A percentile compares a stretch with the other conserved stretches of the same genome.
phyloP scores from a whole-genome alignment of 1,284 basidiomycete species.

The Leccinum fallax region DNA sequence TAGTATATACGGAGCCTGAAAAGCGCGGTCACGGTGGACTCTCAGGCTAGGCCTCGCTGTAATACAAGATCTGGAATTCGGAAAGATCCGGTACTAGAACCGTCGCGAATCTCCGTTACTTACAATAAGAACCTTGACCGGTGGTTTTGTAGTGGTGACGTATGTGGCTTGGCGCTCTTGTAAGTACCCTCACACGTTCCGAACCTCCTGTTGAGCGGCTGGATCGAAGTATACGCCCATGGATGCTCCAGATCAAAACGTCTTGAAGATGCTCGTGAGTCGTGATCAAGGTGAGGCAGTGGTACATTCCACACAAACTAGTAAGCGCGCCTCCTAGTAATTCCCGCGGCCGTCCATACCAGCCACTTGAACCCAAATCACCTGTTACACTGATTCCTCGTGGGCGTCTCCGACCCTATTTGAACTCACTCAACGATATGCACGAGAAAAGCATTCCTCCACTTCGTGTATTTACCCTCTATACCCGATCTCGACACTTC shows the following conservation, averaged over 20 bases:
- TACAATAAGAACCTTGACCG: no score
- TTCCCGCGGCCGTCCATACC: neutral
- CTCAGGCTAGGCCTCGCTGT: no score
- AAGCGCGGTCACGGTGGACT: no score
- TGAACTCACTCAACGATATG: constrained; percentile 5
- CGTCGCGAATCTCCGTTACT: no score
- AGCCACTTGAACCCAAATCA: neutral
- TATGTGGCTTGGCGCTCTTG: no score
- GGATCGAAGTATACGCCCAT: no score
- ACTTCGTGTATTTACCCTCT: neutral
- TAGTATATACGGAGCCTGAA: no score
- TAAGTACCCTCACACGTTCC: no score
- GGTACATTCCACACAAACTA: neutral
- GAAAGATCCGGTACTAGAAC: neutral
- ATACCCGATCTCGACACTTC: neutral
- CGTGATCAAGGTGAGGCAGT: neutral
- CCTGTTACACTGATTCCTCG: neutral
- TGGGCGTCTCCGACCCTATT: constrained; percentile 2
- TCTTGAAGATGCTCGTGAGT: neutral
- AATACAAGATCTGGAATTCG: no score
- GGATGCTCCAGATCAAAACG: no score
- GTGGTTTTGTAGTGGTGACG: no score
- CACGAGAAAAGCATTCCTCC: neutral
- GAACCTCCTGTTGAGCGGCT: no score
- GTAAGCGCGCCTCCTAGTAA: neutral